Evolutionary conservation across 108 stramenopile species (phyloP).

Genomic region (Cyclotella sp.): DNA sequence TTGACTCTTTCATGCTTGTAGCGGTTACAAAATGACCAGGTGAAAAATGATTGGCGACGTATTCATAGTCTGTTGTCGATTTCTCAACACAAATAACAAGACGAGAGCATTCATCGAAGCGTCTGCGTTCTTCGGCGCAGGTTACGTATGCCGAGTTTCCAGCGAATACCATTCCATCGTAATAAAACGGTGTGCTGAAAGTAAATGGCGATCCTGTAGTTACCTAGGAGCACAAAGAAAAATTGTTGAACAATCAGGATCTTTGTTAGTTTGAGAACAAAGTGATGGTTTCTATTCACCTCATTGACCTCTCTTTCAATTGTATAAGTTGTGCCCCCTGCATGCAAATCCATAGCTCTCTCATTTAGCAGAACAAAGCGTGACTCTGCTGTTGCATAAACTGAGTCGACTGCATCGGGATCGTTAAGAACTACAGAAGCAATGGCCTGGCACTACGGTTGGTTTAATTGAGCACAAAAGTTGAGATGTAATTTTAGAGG

Average conservation of each 20-base stretch:
- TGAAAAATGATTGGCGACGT: not conserved
- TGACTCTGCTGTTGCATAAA: not conserved
- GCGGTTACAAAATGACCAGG: not conserved
- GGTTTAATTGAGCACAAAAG: not conserved
- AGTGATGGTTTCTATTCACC: not conserved
- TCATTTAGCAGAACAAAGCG: not conserved
- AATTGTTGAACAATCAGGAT: not conserved
- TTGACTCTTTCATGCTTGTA: not conserved
- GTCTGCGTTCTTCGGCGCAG: constrained; percentile 41
- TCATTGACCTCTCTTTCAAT: constrained; percentile 7
- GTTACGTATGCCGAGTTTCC: constrained; percentile 31
- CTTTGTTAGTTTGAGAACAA: not conserved
- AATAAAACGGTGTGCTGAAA: constrained; percentile 5
- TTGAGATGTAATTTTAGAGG: not conserved
- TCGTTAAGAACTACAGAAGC: not conserved
- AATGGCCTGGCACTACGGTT: not conserved
- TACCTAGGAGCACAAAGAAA: not conserved
- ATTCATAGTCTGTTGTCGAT: constrained; percentile 7
- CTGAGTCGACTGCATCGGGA: not conserved
- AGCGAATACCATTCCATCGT: constrained; percentile 6
- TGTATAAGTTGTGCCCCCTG: not conserved
- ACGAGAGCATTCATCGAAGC: constrained; percentile 12
- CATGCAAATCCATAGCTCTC: not conserved
- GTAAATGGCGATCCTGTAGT: not conserved
- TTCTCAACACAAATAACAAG: constrained; percentile 18